Evolutionary conservation across 2,329 filamentous ascomycete species (phyloP), one percentile per base, ranked within the genome.

Genomic region (Fusarium sterilihyphosum): DNA sequence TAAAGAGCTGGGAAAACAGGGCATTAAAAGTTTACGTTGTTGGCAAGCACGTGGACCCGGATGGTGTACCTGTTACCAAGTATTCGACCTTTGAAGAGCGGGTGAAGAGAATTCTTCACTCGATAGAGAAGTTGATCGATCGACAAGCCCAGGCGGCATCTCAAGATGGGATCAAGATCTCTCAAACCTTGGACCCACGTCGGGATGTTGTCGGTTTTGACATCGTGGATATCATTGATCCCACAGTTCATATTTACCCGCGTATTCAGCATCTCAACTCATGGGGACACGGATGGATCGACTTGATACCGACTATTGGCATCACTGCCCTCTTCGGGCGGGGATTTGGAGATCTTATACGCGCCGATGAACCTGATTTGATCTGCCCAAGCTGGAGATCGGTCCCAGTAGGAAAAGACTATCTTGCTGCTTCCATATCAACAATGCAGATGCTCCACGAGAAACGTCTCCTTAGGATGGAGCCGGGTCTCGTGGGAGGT

Each of bases 391-490:
- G 3, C 1, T 72, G 67, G 69, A 63, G 38, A 35, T 56, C 26
- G 1, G 24, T 71, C 4, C 67, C 69, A 1, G 6, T 0, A 11
- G 67, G 52, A 7, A 53, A 38, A 2, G 62, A 72, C 10, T 72
- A 71, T 3, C 13, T 71, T 6, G 52, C 50, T 8, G 14, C 62
- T 2, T 72, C 69, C 1, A 13, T 72, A 0, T 72, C 67, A 3
- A 67, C 69, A 4, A 31, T 72, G 38, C 47, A 60, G 13, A 72
- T 67, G 57, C 31, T 71, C 7, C 61, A 60, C 11, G 52, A 67
- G 24, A 65, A 52, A 14, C 43, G 61, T 0, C 53, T 73, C 10
- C 43, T 54, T 18, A 63, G 61, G 2, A 58, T 70, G 58, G 69
- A 70, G 3, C 65, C 71, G 2, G 58, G 61, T 1, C 31, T 70